phyloP scores from a whole-genome alignment of 345 rosid species.

The Citrus trifoliata region DNA sequence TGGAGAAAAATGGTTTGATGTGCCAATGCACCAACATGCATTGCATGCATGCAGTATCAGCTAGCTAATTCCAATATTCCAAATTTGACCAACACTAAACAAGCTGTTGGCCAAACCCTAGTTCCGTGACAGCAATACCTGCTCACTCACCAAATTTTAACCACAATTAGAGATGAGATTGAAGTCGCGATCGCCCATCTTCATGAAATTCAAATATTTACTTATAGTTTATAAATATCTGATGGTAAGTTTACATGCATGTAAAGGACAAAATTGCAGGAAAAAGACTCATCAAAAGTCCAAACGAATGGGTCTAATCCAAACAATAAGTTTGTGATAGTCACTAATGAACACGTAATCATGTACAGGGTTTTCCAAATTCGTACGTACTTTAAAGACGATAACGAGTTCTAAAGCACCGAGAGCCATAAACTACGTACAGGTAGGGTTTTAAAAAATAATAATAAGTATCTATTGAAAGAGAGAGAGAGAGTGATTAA shows the following conservation, averaged over 20 bases:
- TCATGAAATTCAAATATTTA: too few species aligned
- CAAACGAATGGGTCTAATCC: background rate
- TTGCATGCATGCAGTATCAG: too few species aligned
- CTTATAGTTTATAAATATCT: background rate
- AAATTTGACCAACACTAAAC: background rate
- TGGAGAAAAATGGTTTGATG: background rate
- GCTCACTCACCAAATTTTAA: background rate
- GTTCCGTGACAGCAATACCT: slow-evolving; percentile 7
- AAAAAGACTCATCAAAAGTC: background rate
- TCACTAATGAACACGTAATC: background rate
- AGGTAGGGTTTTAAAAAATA: background rate
- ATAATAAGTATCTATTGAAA: background rate
- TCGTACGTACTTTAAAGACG: background rate
- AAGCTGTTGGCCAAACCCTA: background rate
- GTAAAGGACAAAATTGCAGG: background rate
- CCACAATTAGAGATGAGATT: slow-evolving; percentile 7
- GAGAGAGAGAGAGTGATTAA: background rate
- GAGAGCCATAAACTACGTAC: background rate
- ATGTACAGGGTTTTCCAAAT: background rate
- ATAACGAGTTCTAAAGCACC: background rate
- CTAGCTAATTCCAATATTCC: background rate
- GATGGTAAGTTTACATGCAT: background rate
- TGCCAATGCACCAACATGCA: background rate
- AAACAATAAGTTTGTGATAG: background rate
- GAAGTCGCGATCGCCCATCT: slow-evolving; percentile 14